Evolutionary conservation across 345 rosid genomes (phyloP).

Genomic region (Aethionema arabicum): DNA sequence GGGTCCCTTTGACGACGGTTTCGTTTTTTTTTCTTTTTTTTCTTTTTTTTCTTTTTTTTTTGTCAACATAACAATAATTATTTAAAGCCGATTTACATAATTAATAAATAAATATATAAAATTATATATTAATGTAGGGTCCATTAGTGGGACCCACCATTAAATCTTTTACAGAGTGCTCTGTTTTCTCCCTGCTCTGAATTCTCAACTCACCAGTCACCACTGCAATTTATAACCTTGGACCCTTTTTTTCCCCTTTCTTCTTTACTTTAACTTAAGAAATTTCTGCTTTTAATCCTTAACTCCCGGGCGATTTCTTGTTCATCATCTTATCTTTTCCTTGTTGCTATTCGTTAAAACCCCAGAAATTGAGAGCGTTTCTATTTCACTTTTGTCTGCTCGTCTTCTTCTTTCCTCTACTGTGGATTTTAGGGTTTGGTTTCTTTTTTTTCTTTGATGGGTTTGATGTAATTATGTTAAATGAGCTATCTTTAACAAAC

Average conservation of each 20-base stretch:
- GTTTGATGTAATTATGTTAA: conserved; percentile 21
- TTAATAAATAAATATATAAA: no score
- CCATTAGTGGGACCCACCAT: no score
- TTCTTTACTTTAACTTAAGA: conserved; percentile 1
- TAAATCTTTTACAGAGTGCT: no score
- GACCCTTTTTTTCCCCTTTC: background rate
- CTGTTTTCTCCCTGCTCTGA: no score
- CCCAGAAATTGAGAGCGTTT: conserved; percentile 1
- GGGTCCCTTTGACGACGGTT: background rate
- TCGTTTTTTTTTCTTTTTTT: no score
- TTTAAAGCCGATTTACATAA: no score
- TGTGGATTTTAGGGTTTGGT: conserved; percentile 20
- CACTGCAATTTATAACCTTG: conserved; percentile 4
- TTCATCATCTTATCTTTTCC: background rate
- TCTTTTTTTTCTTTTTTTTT: no score
- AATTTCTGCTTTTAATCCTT: background rate
- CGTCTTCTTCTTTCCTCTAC: background rate
- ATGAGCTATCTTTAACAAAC: background rate
- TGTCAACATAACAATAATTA: no score
- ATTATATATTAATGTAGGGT: no score
- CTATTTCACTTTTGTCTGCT: background rate
- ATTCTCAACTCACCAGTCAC: no score
- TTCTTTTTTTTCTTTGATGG: conserved; percentile 24
- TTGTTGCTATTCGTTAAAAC: conserved; percentile 12
- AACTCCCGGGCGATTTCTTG: no score